These are phyloP conservation scores for Arxiozyma slooffiae DNA, from an alignment of 1,139 yeast genomes.

Conservation along the genomic window DNA sequence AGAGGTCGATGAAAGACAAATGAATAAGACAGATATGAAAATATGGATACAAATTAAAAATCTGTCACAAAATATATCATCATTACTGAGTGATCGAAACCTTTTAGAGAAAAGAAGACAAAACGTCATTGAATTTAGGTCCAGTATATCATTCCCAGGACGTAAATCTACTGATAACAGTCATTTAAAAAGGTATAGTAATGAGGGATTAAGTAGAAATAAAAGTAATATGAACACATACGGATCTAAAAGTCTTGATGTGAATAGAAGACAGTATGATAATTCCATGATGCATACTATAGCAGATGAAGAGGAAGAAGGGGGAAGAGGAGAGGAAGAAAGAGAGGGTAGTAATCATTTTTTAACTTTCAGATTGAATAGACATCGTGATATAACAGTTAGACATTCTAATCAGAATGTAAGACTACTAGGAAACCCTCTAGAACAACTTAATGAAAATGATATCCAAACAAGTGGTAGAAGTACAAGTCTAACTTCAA, in stretches of 20 bases:
- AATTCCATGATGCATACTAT: not conserved
- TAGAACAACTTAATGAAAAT: not conserved
- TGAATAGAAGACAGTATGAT: not conserved
- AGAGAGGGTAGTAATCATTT: not conserved
- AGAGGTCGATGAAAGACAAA: slow-evolving; percentile 6
- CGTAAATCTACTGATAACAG: slow-evolving; percentile 29
- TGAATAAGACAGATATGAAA: slow-evolving; percentile 13
- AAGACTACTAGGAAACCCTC: not conserved
- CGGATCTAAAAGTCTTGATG: not conserved
- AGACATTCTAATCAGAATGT: not conserved
- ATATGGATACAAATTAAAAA: slow-evolving; percentile 20
- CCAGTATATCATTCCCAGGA: slow-evolving; percentile 30
- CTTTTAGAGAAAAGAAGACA: slow-evolving; percentile 22
- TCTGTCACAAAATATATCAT: slow-evolving; percentile 15
- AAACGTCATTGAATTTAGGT: slow-evolving; percentile 26
- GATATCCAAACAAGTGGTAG: not conserved
- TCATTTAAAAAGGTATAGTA: slow-evolving; percentile 14
- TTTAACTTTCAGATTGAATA: not conserved
- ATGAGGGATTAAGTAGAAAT: slow-evolving; percentile 1
- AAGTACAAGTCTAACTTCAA: not conserved
- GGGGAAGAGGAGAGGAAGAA: not conserved
- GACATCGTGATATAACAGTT: not conserved
- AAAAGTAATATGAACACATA: not conserved
- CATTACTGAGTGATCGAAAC: slow-evolving; percentile 18
- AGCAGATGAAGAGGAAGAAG: not conserved